These are phyloP conservation scores for Botryotinia narcissicola DNA, from an alignment of 2,329 filamentous ascomycete genomes.

Conservation along the genomic window DNA sequence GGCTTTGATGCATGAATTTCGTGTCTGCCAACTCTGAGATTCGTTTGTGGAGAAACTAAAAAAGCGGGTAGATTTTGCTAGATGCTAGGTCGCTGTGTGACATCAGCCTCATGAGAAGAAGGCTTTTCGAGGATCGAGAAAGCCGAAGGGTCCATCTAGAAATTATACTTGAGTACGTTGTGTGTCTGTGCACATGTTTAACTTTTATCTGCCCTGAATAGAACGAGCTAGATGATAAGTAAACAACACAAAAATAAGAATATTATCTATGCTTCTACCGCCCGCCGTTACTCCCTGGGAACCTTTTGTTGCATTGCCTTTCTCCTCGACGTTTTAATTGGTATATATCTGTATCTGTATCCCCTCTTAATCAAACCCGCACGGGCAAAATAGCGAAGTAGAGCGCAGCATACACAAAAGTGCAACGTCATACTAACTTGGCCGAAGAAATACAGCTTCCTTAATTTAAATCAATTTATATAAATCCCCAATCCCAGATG, in stretches of 20 bases:
- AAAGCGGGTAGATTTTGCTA: not conserved
- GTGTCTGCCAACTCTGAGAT: not conserved
- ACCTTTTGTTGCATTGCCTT: not conserved
- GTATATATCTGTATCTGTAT: not conserved
- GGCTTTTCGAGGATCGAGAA: not conserved
- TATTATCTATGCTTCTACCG: not conserved
- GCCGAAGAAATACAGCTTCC: not conserved
- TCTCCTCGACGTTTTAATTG: not conserved
- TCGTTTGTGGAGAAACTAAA: not conserved
- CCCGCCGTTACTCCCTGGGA: not conserved
- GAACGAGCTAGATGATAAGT: not conserved
- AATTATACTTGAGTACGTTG: not conserved
- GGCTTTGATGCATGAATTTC: not conserved
- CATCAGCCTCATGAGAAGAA: not conserved
- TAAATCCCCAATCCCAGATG: not conserved
- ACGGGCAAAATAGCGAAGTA: not conserved
- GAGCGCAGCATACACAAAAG: not conserved
- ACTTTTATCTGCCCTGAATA: not conserved
- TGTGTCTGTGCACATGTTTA: not conserved
- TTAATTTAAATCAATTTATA: slow-evolving; percentile 7
- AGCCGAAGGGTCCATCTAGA: not conserved
- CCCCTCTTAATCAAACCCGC: not conserved
- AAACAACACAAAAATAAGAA: not conserved
- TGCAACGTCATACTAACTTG: not conserved
- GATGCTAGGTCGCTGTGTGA: not conserved